Base-by-base conservation (phyloP, 257 asterid genomes). In the Solanum phureja region DNA sequence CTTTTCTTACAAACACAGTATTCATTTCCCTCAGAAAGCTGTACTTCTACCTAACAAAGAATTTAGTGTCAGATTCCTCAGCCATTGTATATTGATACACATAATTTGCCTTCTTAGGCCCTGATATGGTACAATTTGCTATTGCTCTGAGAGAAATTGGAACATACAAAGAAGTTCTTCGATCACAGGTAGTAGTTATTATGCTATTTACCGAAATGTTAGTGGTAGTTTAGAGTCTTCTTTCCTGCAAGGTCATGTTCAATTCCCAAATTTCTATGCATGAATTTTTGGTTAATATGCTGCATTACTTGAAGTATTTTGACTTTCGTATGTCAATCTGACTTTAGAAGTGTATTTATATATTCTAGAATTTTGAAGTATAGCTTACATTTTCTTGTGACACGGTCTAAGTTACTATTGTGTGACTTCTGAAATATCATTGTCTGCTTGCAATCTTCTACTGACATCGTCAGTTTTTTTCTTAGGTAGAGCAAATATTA, bases 151-250 rank as follows among this genome's bases (percentile, higher is more conserved):
- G 95, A 92, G 99, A 97, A 90, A 94, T 94, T 66, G 99, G 98
- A 93, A 95, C 94, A 71, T 93, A 94, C 94, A 96, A 95, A 92
- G 99, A 97, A 92, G 89, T 92, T 93, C 99, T 97, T 90, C 98
- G 94, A 87, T 91, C 96, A 74, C 94, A 97, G 99, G 99, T 97
- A 85, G 87, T 83, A 44, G 81, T 49, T 86, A 37, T 27, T 69
- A 27, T 85, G 87, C 58, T 66, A 64, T 66, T 64, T 85, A 62
- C 56, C 18, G 27, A 81, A 81, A 29, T 81, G 84, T 81, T 44
- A 14, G 29, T 16, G n/a, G 84, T 42, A 8, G 35, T 7, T 77
- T 42, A 37, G 34, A 84, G 84, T 42, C 77, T n/a, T 64, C 21
- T 66, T 11, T 64, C 71, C 62, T 62, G 58, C 68, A 46, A 46